Percentiles rank a stretch among this genome's conserved stretches.
These are phyloP conservation scores for Zizania latifolia DNA, from an alignment of 176 grass and related monocot species.

Conservation along the genomic window DNA sequence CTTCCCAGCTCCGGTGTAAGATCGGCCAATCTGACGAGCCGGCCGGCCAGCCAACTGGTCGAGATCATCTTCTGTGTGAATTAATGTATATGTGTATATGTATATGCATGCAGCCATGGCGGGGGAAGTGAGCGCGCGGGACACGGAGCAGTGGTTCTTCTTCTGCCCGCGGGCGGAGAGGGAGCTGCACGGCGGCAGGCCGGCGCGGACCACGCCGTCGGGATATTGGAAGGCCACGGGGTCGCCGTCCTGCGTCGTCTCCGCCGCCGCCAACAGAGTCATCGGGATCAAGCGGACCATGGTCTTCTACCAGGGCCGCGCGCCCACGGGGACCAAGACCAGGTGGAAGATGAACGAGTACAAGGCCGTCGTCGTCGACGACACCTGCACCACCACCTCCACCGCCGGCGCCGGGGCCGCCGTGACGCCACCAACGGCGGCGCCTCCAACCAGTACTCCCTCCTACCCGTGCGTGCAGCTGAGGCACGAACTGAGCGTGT, in stretches of 20 bases:
- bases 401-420: no score
- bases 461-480: slow-evolving; percentile 23
- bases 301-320: slow-evolving; percentile 60
- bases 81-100: not conserved
- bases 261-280: slow-evolving; percentile 17
- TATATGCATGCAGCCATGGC: slow-evolving; percentile 33
- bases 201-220: slow-evolving; percentile 50
- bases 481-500: slow-evolving; percentile 62
- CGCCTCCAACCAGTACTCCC: not conserved
- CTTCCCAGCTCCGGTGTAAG: slow-evolving; percentile 54
- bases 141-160: slow-evolving; percentile 72
- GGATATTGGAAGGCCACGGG: slow-evolving; percentile 81
- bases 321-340: slow-evolving; percentile 35
- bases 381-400: not conserved
- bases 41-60: not conserved
- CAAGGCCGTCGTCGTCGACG: slow-evolving; percentile 12
- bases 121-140: slow-evolving; percentile 33
- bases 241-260: slow-evolving; percentile 43
- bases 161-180: slow-evolving; percentile 59
- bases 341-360: slow-evolving; percentile 82
- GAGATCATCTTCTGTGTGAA: no score
- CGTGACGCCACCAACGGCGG: not conserved
- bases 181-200: slow-evolving; percentile 39
- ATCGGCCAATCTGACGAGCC: not conserved
- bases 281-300: slow-evolving; percentile 60